Evolutionary conservation across 352 stramenopile species (phyloP), one percentile per base, ranked within the genome.

Genomic region (Elongisporangium prolatum): DNA sequence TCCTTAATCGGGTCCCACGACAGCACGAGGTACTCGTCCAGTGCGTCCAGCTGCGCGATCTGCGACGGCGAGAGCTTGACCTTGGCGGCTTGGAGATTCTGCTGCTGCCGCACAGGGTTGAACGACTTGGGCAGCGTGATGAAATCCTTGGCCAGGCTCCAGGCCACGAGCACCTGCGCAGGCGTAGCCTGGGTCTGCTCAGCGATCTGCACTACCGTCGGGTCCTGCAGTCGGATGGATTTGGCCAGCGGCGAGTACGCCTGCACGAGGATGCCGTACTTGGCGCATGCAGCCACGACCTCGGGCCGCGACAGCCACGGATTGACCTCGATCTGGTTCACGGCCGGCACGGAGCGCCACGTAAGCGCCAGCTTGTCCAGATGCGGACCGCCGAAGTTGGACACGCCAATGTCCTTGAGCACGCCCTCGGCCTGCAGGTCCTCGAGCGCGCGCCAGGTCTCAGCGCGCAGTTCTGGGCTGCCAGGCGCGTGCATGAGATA

Each of bases 391-490:
- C 80, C 71, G 72, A 95, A 97, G 62, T 97, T 98, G 50, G 77
- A 96, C n/a, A 98, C 88, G 40, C 89, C 91, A 56, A 95, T 92
- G 59, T 93, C 82, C 21, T 73, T 67, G 54, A 93, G 74, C 21
- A 91, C 52, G 13, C 89, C 89, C 40, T 79, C 59, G 0, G 37
- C 2, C 50, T 80, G 67, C 47, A 79, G 52, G 50, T 86, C 74
- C 40, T 85, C 71, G 11, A 90, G 69, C 10, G 75, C 77, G 9
- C 57, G 71, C 74, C 76, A 86, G 8, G 75, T 74, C 24, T 81
- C 76, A 18, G 77, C 62, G 16, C 76, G 72, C 3, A 49, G 52
- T 14, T 37, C 57, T 9, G 24, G 68, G 25, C 59, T 74, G 37
- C 61, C 80, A 49, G 65, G 88, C 64, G 72, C 91, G 68, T 78